Evolutionary conservation across 768 basidiomycete species (phyloP).

Genomic region (Porphyrellus cyaneotinctus): DNA sequence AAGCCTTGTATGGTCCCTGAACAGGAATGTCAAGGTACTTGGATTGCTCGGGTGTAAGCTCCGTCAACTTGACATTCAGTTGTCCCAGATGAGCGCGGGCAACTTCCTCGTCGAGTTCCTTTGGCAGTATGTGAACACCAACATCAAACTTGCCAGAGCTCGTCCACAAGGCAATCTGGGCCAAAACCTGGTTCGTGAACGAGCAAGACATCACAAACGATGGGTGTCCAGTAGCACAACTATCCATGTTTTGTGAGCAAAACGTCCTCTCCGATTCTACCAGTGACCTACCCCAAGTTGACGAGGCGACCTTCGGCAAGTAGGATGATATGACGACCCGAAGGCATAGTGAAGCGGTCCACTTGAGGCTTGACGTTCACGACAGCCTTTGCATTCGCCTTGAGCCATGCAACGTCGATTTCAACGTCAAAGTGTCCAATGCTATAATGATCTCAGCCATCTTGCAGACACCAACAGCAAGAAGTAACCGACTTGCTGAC

Average conservation of each 20-base stretch:
- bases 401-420: slow-evolving; percentile 98
- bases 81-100: slow-evolving; percentile 91
- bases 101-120: slow-evolving; percentile 98
- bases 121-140: slow-evolving; percentile 98
- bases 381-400: slow-evolving; percentile 77
- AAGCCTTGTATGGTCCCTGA: slow-evolving; percentile 74
- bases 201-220: slow-evolving; percentile 99
- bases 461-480: not conserved
- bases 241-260: slow-evolving; percentile 25
- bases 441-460: slow-evolving; percentile 35
- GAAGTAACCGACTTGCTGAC: slow-evolving; percentile 81
- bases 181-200: slow-evolving; percentile 97
- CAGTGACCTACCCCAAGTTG: slow-evolving; percentile 76
- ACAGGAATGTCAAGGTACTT: slow-evolving; percentile 88
- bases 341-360: slow-evolving; percentile 91
- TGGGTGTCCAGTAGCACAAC: slow-evolving; percentile 96
- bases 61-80: slow-evolving; percentile 92
- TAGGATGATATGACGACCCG: slow-evolving; percentile 92
- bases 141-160: slow-evolving; percentile 88
- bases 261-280: not conserved
- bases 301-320: slow-evolving; percentile 99
- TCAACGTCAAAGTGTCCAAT: slow-evolving; percentile 86
- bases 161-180: slow-evolving; percentile 98
- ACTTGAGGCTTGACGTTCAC: slow-evolving; percentile 99
- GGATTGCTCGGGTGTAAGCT: slow-evolving; percentile 68